Base-by-base conservation (phyloP, 495 filamentous ascomycete genomes). In the Niebla homalea region DNA sequence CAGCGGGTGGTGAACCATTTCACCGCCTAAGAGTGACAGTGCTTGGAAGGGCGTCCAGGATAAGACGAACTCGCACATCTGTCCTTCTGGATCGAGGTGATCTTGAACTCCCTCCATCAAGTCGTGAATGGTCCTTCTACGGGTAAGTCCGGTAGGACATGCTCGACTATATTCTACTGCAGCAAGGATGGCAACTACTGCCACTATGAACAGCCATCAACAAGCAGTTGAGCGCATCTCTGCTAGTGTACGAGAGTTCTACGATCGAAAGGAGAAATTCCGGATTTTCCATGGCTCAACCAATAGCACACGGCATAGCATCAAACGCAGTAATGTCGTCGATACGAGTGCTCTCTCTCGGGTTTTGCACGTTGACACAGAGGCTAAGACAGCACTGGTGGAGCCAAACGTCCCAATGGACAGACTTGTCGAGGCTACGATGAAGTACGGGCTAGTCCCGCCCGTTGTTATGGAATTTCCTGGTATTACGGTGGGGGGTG, bases 241-340 rank as follows among this genome's bases (percentile, higher is more conserved):
- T 20, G 49, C 65, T 5, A 58, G 63, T 11, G 75, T 85, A 15
- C 68, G 72, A 46, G 50, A 61, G 29, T 79, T 77, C 66, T 79
- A 78, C 64, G 63, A 76, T 16, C 67, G 70, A 16, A 64, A 70
- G 26, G 69, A 79, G 52, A 72, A 76, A 15, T 90, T 85, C 66
- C 78, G 85, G 47, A 87, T 90, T 64, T 78, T 69, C 64, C 85
- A 89, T 70, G 85, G 85, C 51, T 79, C 79, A 0, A 88, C 84
- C 26, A 89, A 88, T 64, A 81, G 72, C 61, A 89, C 84, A 16
- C 79, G 83, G 1, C 71, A 68, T 5, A 60, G 65, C 3, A 50
- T 57, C 14, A 61, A 62, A 37, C 60, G 59, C 6, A 64, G 70
- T 43, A 69, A 73, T 43, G 70, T 70, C 8, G 65, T 83, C 40